These are phyloP conservation scores for Aureobasidium mangrovei DNA, from an alignment of 2,329 filamentous ascomycete genomes.

Conservation along the genomic window DNA sequence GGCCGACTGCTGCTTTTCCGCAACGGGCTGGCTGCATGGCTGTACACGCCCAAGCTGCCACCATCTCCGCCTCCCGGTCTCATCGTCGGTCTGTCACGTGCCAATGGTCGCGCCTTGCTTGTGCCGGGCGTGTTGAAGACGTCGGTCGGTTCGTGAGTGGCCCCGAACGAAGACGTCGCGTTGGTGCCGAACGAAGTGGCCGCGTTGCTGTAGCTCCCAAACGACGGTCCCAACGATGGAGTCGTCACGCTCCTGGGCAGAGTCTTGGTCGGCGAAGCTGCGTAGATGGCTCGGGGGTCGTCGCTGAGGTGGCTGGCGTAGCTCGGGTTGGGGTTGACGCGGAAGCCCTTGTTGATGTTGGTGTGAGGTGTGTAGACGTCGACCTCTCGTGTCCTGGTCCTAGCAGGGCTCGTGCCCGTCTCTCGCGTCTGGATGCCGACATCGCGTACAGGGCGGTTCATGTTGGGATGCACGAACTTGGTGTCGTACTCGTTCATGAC, in stretches of 20 bases:
- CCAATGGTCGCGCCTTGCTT: conserved; percentile 29
- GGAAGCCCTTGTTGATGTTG: conserved; percentile 65
- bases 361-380: conserved; percentile 55
- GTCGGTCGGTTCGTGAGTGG: conserved; percentile 22
- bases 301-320: conserved; percentile 46
- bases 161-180: conserved; percentile 19
- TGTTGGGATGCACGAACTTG: conserved; percentile 84
- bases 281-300: conserved; percentile 11
- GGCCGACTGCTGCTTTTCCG: conserved; percentile 61
- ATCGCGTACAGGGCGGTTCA: conserved; percentile 70
- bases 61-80: conserved; percentile 55
- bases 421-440: conserved; percentile 69
- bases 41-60: conserved; percentile 71
- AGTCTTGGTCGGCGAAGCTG: conserved; percentile 15
- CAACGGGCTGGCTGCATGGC: conserved; percentile 71
- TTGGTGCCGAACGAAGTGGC: conserved; percentile 11
- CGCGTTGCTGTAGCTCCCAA: conserved; percentile 17
- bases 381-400: conserved; percentile 37
- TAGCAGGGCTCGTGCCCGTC: conserved; percentile 25
- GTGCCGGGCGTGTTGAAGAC: conserved; percentile 25
- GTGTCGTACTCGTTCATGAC: conserved; percentile 92
- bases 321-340: conserved; percentile 73
- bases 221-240: conserved; percentile 43
- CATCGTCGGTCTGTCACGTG: conserved; percentile 21
- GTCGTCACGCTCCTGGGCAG: conserved; percentile 50